These are phyloP conservation scores for Dryadomyces quercivorus DNA, from an alignment of 2,329 filamentous ascomycete species.

Conservation along the genomic window DNA sequence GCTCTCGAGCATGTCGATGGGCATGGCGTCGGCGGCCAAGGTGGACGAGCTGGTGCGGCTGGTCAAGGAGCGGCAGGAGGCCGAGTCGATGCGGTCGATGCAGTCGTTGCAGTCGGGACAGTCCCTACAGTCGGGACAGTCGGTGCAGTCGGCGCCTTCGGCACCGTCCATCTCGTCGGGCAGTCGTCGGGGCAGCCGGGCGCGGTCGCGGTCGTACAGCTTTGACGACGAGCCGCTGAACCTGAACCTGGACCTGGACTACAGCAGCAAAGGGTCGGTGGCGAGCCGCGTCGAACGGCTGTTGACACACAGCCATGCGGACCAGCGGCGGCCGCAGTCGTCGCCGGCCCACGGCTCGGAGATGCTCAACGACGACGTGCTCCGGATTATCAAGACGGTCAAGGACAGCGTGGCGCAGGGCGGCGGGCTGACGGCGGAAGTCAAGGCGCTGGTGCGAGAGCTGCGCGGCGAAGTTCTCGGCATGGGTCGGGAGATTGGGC, in stretches of 20 bases:
- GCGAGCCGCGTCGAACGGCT: constrained; percentile 30
- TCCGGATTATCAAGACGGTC: constrained; percentile 72
- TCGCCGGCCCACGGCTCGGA: constrained; percentile 35
- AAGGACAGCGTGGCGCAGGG: constrained; percentile 85
- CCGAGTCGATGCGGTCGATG: neutral
- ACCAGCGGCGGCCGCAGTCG: constrained; percentile 32
- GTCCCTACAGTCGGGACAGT: no score
- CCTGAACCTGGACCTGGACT: constrained; percentile 21
- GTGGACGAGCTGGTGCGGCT: constrained; percentile 58
- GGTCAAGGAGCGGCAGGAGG: constrained; percentile 40
- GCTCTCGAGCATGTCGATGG: constrained; percentile 49
- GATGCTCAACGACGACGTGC: constrained; percentile 62
- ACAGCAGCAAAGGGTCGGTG: constrained; percentile 21
- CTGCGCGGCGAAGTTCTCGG: constrained; percentile 84
- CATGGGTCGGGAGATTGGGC: constrained; percentile 84
- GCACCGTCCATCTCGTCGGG: no score
- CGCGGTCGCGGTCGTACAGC: constrained; percentile 24
- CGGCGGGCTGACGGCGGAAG: constrained; percentile 80
- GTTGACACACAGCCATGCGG: constrained; percentile 27
- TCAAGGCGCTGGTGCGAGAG: constrained; percentile 82
- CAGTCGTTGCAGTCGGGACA: no score
- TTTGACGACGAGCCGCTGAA: constrained; percentile 25
- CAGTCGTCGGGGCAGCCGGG: constrained; percentile 13
- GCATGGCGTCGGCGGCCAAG: constrained; percentile 47
- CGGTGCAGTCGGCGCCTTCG: no score